Evolutionary conservation across 2,329 filamentous ascomycete species (phyloP).

Genomic region (Fusarium xylarioides): DNA sequence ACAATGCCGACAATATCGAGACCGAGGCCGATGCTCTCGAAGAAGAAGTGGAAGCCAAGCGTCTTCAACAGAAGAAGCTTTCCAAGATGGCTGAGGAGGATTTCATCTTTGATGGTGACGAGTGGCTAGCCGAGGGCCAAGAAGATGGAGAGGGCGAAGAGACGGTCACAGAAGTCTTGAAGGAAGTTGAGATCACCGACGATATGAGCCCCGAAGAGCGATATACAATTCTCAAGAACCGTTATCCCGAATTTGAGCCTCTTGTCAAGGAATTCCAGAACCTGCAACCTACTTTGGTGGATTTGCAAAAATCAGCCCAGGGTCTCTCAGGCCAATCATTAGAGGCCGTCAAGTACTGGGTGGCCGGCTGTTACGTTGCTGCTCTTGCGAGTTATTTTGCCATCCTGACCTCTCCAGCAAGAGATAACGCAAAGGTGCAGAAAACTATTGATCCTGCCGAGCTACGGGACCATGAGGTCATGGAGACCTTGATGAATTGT

Average conservation of each 20-base stretch:
- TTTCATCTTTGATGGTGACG: constrained; percentile 90
- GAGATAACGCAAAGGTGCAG: constrained; percentile 61
- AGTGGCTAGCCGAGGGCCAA: constrained; percentile 75
- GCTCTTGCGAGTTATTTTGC: constrained; percentile 94
- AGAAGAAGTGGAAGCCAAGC: constrained; percentile 89
- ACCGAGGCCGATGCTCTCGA: constrained; percentile 78
- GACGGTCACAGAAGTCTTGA: constrained; percentile 86
- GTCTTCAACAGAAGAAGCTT: constrained; percentile 90
- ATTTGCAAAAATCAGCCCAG: constrained; percentile 67
- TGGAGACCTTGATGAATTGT: constrained; percentile 83
- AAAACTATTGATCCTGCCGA: constrained; percentile 78
- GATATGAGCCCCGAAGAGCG: constrained; percentile 81
- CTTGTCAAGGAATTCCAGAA: constrained; percentile 81
- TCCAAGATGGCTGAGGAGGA: constrained; percentile 90
- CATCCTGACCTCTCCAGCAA: constrained; percentile 82
- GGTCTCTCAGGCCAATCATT: constrained; percentile 61
- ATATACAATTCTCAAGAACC: constrained; percentile 75
- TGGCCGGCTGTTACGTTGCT: constrained; percentile 86
- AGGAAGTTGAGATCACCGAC: constrained; percentile 81
- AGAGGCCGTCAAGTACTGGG: constrained; percentile 77
- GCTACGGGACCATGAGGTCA: constrained; percentile 88
- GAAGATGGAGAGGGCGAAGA: constrained; percentile 62
- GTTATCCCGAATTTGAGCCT: constrained; percentile 93
- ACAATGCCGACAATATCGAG: constrained; percentile 80
- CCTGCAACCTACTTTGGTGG: constrained; percentile 72